A percentile compares a stretch with the other conserved stretches of the same genome.
Conservation (phyloP, 148 eudicot species). For the Nepenthes gracilis region DNA sequence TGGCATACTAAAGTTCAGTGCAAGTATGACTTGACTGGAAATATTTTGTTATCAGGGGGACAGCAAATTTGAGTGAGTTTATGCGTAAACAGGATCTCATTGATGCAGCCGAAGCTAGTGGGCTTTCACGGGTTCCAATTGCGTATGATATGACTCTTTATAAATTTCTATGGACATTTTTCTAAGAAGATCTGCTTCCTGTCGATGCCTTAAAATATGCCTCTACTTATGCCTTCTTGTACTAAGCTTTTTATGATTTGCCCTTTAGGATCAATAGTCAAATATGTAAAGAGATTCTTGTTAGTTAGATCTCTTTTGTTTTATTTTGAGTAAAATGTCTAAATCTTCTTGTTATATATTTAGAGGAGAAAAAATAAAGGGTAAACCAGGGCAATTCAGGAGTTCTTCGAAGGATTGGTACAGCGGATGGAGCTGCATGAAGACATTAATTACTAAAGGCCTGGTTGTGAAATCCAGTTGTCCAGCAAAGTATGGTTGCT, state of each 20-base stretch:
- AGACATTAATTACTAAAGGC: constrained; percentile 55
- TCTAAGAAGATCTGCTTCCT: background rate
- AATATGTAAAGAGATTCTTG: too few species aligned
- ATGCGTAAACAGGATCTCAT: constrained; percentile 83
- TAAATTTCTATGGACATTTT: background rate
- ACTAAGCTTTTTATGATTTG: background rate
- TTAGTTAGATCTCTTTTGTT: too few species aligned
- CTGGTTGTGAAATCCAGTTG: constrained; percentile 69
- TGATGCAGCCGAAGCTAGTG: constrained; percentile 96
- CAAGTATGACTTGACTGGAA: background rate
- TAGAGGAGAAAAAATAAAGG: constrained; percentile 80
- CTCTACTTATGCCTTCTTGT: background rate
- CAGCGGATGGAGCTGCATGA: constrained; percentile 95
- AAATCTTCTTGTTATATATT: constrained; percentile 7
- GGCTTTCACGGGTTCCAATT: constrained; percentile 80
- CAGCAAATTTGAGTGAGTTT: constrained; percentile 36
- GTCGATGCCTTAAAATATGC: background rate
- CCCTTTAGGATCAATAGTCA: too few species aligned
- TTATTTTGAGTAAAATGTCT: background rate
- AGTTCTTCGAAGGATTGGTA: constrained; percentile 86
- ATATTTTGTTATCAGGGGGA: constrained; percentile 31
- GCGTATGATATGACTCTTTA: constrained; percentile 30
- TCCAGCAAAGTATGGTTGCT: constrained; percentile 80
- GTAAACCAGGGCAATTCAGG: constrained; percentile 61
- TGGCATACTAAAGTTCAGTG: too few species aligned